A percentile compares a stretch with the other conserved stretches of the same genome.
These are phyloP conservation scores for Xylariaceae sp. DNA, from an alignment of 2,329 filamentous ascomycete species.

Conservation along the genomic window DNA sequence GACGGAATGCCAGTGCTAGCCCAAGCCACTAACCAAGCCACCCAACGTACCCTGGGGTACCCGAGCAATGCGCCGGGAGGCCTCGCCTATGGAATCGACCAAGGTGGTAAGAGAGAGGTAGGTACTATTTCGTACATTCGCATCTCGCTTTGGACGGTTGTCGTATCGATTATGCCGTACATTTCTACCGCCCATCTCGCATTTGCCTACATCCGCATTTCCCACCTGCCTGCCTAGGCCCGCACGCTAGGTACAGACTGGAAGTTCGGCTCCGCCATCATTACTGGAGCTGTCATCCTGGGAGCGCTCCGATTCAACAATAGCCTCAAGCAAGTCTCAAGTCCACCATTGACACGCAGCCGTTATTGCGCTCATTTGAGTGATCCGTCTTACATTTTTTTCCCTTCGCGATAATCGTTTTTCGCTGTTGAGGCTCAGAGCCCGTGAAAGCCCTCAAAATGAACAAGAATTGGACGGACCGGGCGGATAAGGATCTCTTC, in stretches of 20 bases:
- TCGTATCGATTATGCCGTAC: background rate
- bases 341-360: slow-evolving; percentile 30
- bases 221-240: background rate
- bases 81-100: background rate
- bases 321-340: slow-evolving; percentile 21
- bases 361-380: slow-evolving; percentile 16
- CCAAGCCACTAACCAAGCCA: background rate
- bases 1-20: background rate
- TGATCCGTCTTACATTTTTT: slow-evolving; percentile 6
- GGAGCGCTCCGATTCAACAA: slow-evolving; percentile 24
- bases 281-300: slow-evolving; percentile 20
- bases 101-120: background rate
- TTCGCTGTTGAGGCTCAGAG: slow-evolving; percentile 15
- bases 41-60: background rate
- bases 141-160: background rate
- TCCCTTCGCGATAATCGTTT: slow-evolving; percentile 9
- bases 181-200: background rate
- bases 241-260: background rate
- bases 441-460: slow-evolving; percentile 35
- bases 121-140: background rate
- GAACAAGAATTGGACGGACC: slow-evolving; percentile 57
- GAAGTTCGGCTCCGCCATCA: slow-evolving; percentile 19
- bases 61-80: background rate
- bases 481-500: slow-evolving; percentile 58
- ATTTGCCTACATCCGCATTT: background rate